Evolutionary conservation across 2,329 filamentous ascomycete genomes (phyloP), one percentile per base, ranked within the genome.

Genomic region (Botryotinia narcissicola): DNA sequence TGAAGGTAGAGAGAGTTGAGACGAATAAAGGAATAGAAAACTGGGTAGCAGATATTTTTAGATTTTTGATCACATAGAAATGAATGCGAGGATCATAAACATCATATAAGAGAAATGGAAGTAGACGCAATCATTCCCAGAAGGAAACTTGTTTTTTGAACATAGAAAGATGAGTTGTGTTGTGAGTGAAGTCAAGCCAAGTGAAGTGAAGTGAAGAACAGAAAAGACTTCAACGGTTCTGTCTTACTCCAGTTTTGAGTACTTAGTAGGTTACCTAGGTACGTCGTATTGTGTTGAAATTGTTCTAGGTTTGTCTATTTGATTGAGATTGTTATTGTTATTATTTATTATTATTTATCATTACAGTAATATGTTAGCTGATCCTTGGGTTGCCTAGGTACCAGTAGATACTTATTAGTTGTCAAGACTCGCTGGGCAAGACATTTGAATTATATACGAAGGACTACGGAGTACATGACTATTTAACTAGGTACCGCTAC

Each of bases 361-460:
- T 40, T 40, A 37, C 35, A 18, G 37, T 37, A 25, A n/a, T 2
- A 18, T 32, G 25, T 61, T 37, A 57, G 51, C 16, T 54, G 35
- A 68, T 40, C 64, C 64, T 68, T 40, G 64, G n/a, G 63, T 51
- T 67, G 32, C 22, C 44, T 67, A 18, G 63, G 22, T 48, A 22
- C 32, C 32, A 32, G 32, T 32, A 32, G 18, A 9, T 25, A 37
- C 3, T 14, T n/a, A 29, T 22, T 51, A 22, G 66, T 57, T 37
- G 46, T 68, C 42, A 16, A 48, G 10, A 48, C 42, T 54, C n/a
- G 1, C 35, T 37, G 35, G 7, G 35, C 48, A n/a, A 54, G 48
- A 54, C 48, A n/a, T 22, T 10, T 12, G 32, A 8, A n/a, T 51
- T 6, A n/a, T 14, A 10, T n/a, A 51, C 14, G n/a, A n/a, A n/a